Percentiles rank a stretch among this genome's conserved stretches.
Conservation (phyloP, 208 protist species). For the Leishmania mexicana region DNA sequence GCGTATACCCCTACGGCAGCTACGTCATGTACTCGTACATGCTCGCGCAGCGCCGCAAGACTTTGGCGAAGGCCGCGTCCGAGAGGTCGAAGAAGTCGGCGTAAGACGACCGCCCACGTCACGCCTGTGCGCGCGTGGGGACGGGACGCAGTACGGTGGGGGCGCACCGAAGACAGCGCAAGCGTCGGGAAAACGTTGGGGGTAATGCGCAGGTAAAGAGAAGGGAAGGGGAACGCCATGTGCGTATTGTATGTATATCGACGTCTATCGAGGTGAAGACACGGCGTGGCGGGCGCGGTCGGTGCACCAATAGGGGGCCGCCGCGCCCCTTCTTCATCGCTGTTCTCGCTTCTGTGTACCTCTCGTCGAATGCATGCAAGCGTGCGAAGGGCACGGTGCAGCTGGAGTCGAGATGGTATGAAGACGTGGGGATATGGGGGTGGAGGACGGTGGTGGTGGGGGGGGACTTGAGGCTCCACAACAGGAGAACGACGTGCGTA, state of each 20-base stretch:
- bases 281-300: too few relatives aligned
- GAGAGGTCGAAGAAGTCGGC: conserved; percentile 28
- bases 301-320: too few relatives aligned
- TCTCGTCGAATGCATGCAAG: background rate
- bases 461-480: background rate
- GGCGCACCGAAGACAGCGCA: background rate
- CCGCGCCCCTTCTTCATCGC: background rate
- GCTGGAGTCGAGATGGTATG: background rate
- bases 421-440: background rate
- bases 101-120: background rate
- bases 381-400: background rate
- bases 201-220: background rate
- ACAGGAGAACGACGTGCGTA: background rate
- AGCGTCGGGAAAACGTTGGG: background rate
- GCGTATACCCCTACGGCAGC: conserved; percentile 78
- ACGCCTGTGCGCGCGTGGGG: background rate
- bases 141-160: background rate
- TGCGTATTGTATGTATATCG: background rate
- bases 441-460: background rate
- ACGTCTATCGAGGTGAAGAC: too few relatives aligned
- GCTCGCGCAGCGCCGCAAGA: conserved; percentile 84
- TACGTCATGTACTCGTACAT: conserved; percentile 93
- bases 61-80: conserved; percentile 31
- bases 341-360: background rate
- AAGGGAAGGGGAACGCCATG: background rate